Conservation (phyloP, 257 asterid species). For the Nicotiana knightiana region DNA sequence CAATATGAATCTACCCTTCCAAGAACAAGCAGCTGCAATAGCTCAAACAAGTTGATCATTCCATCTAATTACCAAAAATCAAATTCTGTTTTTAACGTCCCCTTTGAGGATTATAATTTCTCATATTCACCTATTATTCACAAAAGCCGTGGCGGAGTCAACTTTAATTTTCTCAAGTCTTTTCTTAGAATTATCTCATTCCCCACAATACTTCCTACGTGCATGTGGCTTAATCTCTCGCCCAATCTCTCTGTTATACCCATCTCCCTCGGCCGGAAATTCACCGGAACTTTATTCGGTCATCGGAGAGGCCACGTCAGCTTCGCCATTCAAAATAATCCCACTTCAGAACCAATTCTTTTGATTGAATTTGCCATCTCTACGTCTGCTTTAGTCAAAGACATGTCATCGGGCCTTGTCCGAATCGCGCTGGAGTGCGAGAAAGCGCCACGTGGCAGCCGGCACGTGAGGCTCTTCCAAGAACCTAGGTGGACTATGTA, state of each 20-base stretch:
- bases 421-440: constrained; percentile 83
- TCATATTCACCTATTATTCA: constrained; percentile 23
- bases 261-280: constrained; percentile 59
- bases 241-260: constrained; percentile 24
- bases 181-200: constrained; percentile 46
- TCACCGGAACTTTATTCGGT: constrained; percentile 85
- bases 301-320: constrained; percentile 74
- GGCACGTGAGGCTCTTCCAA: constrained; percentile 29
- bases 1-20: constrained; percentile 19
- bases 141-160: constrained; percentile 4
- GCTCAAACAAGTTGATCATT: constrained; percentile 39
- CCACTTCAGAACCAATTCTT: constrained; percentile 57
- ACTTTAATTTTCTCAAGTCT: constrained; percentile 43
- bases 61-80: constrained; percentile 24
- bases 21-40: constrained; percentile 60
- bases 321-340: constrained; percentile 69
- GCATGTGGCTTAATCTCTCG: constrained; percentile 35
- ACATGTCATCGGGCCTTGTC: constrained; percentile 82
- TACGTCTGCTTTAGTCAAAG: constrained; percentile 65
- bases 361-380: constrained; percentile 65
- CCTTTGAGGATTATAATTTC: constrained; percentile 18
- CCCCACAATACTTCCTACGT: constrained; percentile 51
- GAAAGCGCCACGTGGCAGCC: constrained; percentile 30
- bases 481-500: constrained; percentile 88
- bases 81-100: constrained; percentile 14